These are phyloP conservation scores for Pseudocercospora ulei DNA, from an alignment of 2,329 filamentous ascomycete species.

Conservation along the genomic window DNA sequence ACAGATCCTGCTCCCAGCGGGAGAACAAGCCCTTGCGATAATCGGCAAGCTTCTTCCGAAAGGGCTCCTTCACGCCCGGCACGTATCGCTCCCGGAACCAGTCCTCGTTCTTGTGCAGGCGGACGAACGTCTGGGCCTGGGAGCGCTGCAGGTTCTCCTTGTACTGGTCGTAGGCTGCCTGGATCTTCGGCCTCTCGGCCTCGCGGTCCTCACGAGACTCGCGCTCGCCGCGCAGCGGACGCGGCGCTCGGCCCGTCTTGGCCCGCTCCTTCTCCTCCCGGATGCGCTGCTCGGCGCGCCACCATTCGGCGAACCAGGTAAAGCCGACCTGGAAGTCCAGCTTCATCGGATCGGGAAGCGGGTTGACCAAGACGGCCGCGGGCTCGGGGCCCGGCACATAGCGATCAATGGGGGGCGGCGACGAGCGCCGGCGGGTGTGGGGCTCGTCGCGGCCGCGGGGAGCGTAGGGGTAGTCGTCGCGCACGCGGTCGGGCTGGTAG, in stretches of 20 bases:
- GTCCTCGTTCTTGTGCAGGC: conserved; percentile 86
- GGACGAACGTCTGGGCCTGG: conserved; percentile 69
- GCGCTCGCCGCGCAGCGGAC: conserved; percentile 51
- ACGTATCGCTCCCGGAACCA: conserved; percentile 97
- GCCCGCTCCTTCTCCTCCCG: conserved; percentile 69
- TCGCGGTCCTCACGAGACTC: conserved; percentile 65
- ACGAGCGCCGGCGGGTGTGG: conserved; percentile 54
- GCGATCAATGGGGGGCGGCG: conserved; percentile 61
- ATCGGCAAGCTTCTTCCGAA: conserved; percentile 66
- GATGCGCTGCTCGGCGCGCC: conserved; percentile 70
- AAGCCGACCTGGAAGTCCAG: conserved; percentile 74
- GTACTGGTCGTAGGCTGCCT: conserved; percentile 57
- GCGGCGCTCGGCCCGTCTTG: conserved; percentile 56
- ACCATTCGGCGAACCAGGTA: conserved; percentile 80
- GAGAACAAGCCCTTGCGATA: conserved; percentile 68
- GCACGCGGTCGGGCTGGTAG: conserved; percentile 60
- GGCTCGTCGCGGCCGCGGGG: conserved; percentile 53
- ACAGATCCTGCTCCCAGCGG: conserved; percentile 83
- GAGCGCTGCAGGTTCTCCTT: conserved; percentile 53
- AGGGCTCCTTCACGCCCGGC: conserved; percentile 64
- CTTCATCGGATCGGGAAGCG: conserved; percentile 60
- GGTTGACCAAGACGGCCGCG: conserved; percentile 49
- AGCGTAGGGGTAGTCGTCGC: conserved; percentile 55
- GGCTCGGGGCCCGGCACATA: conserved; percentile 67
- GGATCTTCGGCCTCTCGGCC: conserved; percentile 68